Conservation (phyloP, 2,329 filamentous ascomycete species). For the Ophiosphaerella narmari region DNA sequence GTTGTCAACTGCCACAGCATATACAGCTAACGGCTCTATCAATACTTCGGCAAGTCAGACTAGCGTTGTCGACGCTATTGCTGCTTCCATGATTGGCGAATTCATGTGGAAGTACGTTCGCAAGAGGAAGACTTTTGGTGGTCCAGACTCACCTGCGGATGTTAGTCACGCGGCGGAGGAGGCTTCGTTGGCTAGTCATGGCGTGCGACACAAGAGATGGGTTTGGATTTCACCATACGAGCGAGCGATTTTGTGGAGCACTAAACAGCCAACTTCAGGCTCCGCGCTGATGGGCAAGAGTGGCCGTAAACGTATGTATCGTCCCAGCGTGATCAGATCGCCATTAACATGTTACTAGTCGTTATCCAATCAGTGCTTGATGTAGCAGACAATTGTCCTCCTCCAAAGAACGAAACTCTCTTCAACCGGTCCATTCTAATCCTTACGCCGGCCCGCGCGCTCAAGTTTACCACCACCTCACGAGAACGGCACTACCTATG, state of each 20-base stretch:
- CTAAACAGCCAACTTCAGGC: slow-evolving; percentile 89
- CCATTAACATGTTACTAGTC: slow-evolving; percentile 59
- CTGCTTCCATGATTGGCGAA: slow-evolving; percentile 97
- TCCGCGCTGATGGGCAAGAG: slow-evolving; percentile 90
- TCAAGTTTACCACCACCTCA: slow-evolving; percentile 89
- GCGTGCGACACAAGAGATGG: slow-evolving; percentile 88
- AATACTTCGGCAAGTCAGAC: slow-evolving; percentile 68
- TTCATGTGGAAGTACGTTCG: slow-evolving; percentile 95
- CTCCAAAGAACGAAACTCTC: slow-evolving; percentile 72
- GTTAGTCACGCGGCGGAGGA: slow-evolving; percentile 60
- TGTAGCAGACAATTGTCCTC: slow-evolving; percentile 88
- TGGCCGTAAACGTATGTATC: slow-evolving; percentile 83
- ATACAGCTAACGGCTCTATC: slow-evolving; percentile 61
- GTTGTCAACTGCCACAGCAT: slow-evolving; percentile 64
- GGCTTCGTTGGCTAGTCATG: slow-evolving; percentile 68
- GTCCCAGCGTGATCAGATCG: not conserved
- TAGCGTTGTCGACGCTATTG: slow-evolving; percentile 92
- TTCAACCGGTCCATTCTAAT: slow-evolving; percentile 97
- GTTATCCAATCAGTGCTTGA: slow-evolving; percentile 95
- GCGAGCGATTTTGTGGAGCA: slow-evolving; percentile 95
- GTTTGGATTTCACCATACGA: slow-evolving; percentile 99
- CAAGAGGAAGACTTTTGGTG: slow-evolving; percentile 86
- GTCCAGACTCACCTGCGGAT: slow-evolving; percentile 60
- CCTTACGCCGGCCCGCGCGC: slow-evolving; percentile 85
- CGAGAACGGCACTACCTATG: slow-evolving; percentile 91